Evolutionary conservation across 306 rosid species (phyloP).

Genomic region (Bauhinia variegata): DNA sequence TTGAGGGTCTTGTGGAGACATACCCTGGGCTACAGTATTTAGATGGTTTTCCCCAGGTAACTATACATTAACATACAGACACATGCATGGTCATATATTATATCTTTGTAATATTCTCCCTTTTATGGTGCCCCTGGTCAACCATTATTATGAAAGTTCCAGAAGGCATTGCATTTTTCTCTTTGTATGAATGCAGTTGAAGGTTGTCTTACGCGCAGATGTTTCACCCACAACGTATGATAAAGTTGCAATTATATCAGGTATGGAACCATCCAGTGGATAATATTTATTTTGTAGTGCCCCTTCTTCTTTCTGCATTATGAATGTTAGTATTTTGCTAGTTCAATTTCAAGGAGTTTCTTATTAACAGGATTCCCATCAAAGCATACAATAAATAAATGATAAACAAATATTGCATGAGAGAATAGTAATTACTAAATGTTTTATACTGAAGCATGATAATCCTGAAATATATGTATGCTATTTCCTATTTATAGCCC

Average conservation of each 20-base stretch:
- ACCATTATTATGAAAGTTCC: neutral
- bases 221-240: slow-evolving; percentile 66
- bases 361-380: neutral
- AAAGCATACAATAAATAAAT: neutral
- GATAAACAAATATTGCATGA: neutral
- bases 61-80: neutral
- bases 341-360: slow-evolving; percentile 19
- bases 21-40: slow-evolving; percentile 86
- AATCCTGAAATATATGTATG: no score
- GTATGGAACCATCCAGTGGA: slow-evolving; percentile 35
- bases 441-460: no score
- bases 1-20: slow-evolving; percentile 95
- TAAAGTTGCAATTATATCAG: slow-evolving; percentile 96
- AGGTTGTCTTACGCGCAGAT: slow-evolving; percentile 91
- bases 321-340: neutral
- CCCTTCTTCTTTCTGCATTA: neutral
- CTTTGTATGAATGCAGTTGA: slow-evolving; percentile 63
- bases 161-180: slow-evolving; percentile 2
- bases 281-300: neutral
- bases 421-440: no score
- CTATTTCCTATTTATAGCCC: no score
- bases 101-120: neutral
- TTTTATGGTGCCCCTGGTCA: neutral
- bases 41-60: slow-evolving; percentile 92
- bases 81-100: neutral